Conservation (phyloP, 768 basidiomycete genomes). For the Boletus rubropictus region DNA sequence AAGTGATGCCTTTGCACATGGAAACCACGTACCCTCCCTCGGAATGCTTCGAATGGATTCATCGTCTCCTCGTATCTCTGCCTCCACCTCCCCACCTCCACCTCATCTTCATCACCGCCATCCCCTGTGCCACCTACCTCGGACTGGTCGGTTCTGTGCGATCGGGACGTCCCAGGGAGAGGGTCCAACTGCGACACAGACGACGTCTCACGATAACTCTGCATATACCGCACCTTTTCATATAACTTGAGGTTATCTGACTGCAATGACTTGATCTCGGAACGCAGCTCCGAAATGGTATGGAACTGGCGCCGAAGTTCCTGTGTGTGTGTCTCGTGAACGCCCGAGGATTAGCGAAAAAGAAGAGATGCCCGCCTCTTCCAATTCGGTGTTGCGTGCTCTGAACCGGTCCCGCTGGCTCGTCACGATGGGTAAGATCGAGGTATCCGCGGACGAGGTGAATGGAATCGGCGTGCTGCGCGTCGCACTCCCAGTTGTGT, state of each 20-base stretch:
- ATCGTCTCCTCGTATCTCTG: conserved; percentile 93
- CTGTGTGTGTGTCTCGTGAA: conserved; percentile 32
- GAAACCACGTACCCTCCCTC: conserved; percentile 69
- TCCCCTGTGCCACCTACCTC: conserved; percentile 10
- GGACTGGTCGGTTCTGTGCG: conserved; percentile 2
- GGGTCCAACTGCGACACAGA: conserved; percentile 64
- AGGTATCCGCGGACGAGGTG: conserved; percentile 75
- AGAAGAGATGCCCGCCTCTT: conserved; percentile 58
- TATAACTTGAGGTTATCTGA: conserved; percentile 95
- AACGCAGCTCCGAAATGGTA: conserved; percentile 86
- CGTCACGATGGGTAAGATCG: conserved; percentile 97
- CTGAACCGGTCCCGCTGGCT: conserved; percentile 97
- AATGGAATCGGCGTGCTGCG: conserved; percentile 66
- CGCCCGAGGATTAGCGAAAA: not conserved
- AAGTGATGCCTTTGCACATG: not conserved
- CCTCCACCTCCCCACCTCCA: conserved; percentile 84
- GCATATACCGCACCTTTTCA: conserved; percentile 98
- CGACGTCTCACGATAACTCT: conserved; percentile 83
- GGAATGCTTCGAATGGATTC: conserved; percentile 98
- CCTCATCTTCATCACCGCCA: conserved; percentile 35
- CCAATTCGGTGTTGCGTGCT: conserved; percentile 92
- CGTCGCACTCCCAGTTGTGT: conserved; percentile 21
- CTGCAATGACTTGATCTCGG: conserved; percentile 88
- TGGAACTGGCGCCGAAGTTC: conserved; percentile 95
- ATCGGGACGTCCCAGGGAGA: conserved; percentile 39